These are phyloP conservation scores for Vanilla planifolia DNA, from an alignment of 106 monocot species.

Conservation along the genomic window DNA sequence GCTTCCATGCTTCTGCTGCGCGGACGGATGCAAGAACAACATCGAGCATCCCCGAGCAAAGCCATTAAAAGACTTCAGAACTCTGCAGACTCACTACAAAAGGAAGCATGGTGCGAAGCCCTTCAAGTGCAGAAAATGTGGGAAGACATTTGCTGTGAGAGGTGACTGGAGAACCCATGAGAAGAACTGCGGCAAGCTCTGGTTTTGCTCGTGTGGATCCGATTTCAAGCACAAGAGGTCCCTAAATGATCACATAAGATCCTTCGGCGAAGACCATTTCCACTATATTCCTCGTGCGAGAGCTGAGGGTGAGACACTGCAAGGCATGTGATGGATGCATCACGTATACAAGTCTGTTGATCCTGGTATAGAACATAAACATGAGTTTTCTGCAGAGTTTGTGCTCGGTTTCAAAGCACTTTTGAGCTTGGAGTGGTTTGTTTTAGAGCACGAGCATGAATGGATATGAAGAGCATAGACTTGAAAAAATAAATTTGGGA, in stretches of 20 bases:
- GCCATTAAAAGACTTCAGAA: constrained; percentile 64
- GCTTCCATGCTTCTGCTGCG: constrained; percentile 71
- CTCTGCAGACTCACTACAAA: constrained; percentile 75
- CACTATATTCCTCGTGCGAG: background rate
- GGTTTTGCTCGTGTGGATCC: constrained; percentile 58
- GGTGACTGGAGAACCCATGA: constrained; percentile 76
- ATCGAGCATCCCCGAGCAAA: constrained; percentile 44
- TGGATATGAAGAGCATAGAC: no score
- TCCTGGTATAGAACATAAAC: background rate
- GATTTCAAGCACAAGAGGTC: constrained; percentile 75
- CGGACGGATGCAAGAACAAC: constrained; percentile 69
- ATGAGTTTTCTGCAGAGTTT: no score
- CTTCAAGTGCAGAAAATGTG: constrained; percentile 56
- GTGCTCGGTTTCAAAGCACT: no score
- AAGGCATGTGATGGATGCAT: background rate
- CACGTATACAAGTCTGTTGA: background rate
- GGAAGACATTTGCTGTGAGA: constrained; percentile 58
- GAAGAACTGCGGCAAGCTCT: constrained; percentile 73
- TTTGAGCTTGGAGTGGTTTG: background rate
- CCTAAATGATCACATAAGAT: constrained; percentile 58
- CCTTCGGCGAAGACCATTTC: constrained; percentile 34
- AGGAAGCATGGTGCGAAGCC: constrained; percentile 65
- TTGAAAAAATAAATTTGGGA: no score
- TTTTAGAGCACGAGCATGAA: constrained; percentile 1
- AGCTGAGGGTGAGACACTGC: background rate